A percentile compares a stretch with the other conserved stretches of the same genome.
Evolutionary conservation across 2,329 filamentous ascomycete genomes (phyloP).

Genomic region (Byssothecium circinans): DNA sequence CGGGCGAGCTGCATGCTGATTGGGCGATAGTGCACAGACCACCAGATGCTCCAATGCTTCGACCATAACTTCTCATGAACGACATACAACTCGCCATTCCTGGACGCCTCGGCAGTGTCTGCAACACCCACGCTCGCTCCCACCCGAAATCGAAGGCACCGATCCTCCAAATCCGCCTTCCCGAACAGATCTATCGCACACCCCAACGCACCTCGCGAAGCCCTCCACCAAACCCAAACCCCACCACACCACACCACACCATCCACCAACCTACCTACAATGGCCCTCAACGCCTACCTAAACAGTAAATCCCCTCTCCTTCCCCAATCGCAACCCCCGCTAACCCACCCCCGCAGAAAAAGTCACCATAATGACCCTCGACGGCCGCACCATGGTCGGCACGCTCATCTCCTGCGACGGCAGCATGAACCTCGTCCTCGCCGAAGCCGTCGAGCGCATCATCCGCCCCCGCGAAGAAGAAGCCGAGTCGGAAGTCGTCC

Average conservation of each 20-base stretch:
- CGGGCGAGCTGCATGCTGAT: background rate
- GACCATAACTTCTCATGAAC: background rate
- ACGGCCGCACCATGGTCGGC: constrained; percentile 78
- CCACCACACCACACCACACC: background rate
- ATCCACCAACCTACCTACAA: constrained; percentile 18
- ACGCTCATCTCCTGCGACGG: constrained; percentile 85
- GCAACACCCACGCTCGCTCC: background rate
- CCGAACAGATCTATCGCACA: no score
- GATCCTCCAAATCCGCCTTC: no score
- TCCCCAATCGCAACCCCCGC: background rate
- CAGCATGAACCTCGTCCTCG: constrained; percentile 87
- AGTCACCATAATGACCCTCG: constrained; percentile 86
- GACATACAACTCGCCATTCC: no score
- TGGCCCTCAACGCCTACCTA: constrained; percentile 49
- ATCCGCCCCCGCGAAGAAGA: constrained; percentile 83
- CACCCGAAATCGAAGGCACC: no score
- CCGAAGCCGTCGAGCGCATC: constrained; percentile 82
- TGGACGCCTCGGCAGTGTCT: background rate
- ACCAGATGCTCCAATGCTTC: background rate
- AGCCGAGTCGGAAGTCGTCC: constrained; percentile 77
- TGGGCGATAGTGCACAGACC: background rate
- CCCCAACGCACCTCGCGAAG: background rate
- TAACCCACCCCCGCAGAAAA: constrained; percentile 63
- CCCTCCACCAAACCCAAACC: background rate
- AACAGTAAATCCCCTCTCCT: constrained; percentile 39